Evolutionary conservation across 1,284 basidiomycete species (phyloP), one percentile per base, ranked within the genome.

Genomic region (Erythrobasidium hasegawianum): DNA sequence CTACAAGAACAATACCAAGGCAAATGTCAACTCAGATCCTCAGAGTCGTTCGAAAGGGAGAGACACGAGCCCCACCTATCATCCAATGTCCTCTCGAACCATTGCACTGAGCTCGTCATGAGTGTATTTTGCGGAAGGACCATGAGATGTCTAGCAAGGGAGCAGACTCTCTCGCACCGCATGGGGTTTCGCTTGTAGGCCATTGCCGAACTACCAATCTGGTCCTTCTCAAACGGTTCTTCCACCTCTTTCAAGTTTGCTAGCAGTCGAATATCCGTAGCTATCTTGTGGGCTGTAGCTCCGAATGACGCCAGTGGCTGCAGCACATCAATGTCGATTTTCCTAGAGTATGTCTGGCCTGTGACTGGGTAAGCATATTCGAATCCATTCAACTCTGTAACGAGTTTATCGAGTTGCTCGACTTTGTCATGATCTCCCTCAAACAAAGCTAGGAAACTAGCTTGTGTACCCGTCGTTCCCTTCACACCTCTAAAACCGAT

Each of bases 151-250:
- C 96, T 83, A 20, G 95, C 84, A 52, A 99, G 84, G 73, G 89
- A 93, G 82, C 96, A 99, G 58, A 97, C 89, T 54, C 96, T 88
- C 80, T 99, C 96, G 69, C 86, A 94, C 64, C 96, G 90, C 96
- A 99, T 99, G 1, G 96, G 96, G 80, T 99, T 98, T 69, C 96
- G 85, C 81, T 99, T 98, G 85, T 99, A 99, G 1, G 96, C 95
- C 95, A 99, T 99, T 16, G 70, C 72, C n/a, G 72, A 76, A 68
- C 76, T 78, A n/a, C 96, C 96, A 72, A 98, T 98, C 81, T 99
- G 96, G 59, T 95, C 95, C 71, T 92, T 90, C 79, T 99, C 96
- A 77, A 98, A 98, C 0, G 96, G 96, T 77, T 99, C 96, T 79
- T 99, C 96, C 54, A 99, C 82, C 84, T 98, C 96, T 83, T 99